Base-by-base conservation (phyloP, 805 yeast genomes). In the Candida multigemmis region DNA sequence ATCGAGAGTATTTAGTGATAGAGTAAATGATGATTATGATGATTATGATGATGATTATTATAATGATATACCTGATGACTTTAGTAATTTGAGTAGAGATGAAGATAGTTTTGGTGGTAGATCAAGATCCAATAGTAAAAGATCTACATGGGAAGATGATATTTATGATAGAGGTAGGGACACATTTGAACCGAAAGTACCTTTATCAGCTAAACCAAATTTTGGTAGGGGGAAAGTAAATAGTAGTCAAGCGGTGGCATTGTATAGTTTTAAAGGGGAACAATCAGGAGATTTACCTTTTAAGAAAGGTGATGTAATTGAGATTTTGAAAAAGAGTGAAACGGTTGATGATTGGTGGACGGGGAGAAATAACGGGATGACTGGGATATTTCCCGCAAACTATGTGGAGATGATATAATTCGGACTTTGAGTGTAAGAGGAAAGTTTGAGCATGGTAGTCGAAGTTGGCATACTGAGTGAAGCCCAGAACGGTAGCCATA, bases 331-430 rank as follows among this genome's bases (percentile, higher is more conserved):
- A 53, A 84, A 82, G 53, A 76, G 91, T 7, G 87, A 81, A 6
- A 79, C 95, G 9, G 73, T 76, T 26, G 94, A 91, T 50, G 97
- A 91, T 51, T 91, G 98, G 98, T 91, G 98, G 98, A 85, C 96
- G 0, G 98, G 98, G 15, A 75, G 81, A 48, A 61, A 75, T 29
- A 82, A 81, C 40, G 89, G 93, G 8, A 58, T 57, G 35, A 84
- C 83, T 42, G 98, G 98, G 22, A 87, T 87, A 13, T 89, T 89
- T 69, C 98, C 98, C 7, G 98, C 98, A 3, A 89, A 89, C 51
- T 89, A 89, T 48, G 96, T 89, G 22, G 94, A 87, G 48, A 55
- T 87, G 42, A 71, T 75, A 28, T 78, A n/a, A n/a, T n/a, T n/a
- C n/a, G n/a, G n/a, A n/a, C n/a, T n/a, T n/a, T n/a, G n/a, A n/a